Conservation (phyloP, 768 basidiomycete genomes). For the Auricularia cornea region DNA sequence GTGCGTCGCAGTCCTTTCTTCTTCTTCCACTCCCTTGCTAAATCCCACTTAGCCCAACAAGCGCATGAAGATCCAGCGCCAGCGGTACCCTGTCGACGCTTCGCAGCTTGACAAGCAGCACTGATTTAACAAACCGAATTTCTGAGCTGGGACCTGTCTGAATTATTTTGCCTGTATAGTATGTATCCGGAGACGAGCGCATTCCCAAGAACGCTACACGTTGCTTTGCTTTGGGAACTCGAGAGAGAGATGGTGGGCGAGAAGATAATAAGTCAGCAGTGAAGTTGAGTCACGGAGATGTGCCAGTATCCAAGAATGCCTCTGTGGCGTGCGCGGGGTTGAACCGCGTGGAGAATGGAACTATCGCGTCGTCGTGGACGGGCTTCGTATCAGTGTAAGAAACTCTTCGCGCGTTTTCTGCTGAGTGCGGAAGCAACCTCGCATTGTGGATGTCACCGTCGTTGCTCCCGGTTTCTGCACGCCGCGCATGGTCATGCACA, state of each 20-base stretch:
- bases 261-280: constrained; percentile 16
- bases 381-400: constrained; percentile 29
- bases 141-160: neutral
- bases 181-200: neutral
- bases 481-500: constrained; percentile 99
- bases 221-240: constrained; percentile 47
- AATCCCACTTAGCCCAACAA: constrained; percentile 22
- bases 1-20: neutral
- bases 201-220: constrained; percentile 48
- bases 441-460: constrained; percentile 95
- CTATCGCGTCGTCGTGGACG: neutral
- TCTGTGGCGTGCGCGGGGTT: constrained; percentile 29
- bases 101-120: neutral
- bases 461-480: constrained; percentile 97
- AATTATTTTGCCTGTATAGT: neutral
- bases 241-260: constrained; percentile 21
- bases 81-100: constrained; percentile 9
- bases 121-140: neutral
- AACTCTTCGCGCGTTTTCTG: constrained; percentile 99
- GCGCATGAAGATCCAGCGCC: constrained; percentile 39
- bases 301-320: too few relatives aligned
- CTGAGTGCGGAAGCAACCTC: constrained; percentile 96
- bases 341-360: constrained; percentile 29
- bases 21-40: neutral
- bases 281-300: too few relatives aligned